These are phyloP conservation scores for Pharus latifolius DNA, from an alignment of 176 grass and related monocot species.

Conservation along the genomic window DNA sequence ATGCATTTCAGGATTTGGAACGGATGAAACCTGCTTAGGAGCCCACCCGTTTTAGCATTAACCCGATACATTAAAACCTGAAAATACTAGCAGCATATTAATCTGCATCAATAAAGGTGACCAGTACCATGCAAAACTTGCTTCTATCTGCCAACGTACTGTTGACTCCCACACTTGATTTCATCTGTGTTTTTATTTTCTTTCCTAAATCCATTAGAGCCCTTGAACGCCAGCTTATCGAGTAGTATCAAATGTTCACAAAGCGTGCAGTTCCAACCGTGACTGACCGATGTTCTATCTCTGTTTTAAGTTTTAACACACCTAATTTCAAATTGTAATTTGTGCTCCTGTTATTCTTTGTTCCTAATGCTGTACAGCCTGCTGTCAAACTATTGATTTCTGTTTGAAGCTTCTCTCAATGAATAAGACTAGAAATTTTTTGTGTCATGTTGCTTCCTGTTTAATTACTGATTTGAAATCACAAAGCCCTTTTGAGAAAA, in stretches of 20 bases:
- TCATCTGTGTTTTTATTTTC: background rate
- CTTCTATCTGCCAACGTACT: background rate
- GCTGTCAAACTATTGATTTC: background rate
- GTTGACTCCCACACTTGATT: background rate
- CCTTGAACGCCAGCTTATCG: background rate
- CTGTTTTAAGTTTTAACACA: background rate
- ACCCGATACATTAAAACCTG: background rate
- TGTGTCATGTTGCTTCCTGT: background rate
- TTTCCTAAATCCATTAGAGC: background rate
- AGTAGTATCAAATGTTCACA: background rate
- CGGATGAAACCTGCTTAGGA: background rate
- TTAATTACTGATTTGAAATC: too few species aligned
- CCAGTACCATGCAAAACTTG: background rate
- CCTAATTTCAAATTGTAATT: background rate
- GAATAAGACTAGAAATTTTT: background rate
- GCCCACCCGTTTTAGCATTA: background rate
- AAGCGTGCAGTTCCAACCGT: background rate
- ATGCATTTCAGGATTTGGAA: background rate
- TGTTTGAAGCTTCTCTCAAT: background rate
- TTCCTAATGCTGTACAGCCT: background rate
- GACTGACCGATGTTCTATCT: background rate
- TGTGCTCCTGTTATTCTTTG: background rate
- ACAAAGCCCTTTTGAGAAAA: background rate
- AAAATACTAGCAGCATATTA: background rate
- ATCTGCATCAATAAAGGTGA: background rate